These are phyloP conservation scores for Dacryopinax primogenitus DNA, from an alignment of 768 basidiomycete species.

Conservation along the genomic window DNA sequence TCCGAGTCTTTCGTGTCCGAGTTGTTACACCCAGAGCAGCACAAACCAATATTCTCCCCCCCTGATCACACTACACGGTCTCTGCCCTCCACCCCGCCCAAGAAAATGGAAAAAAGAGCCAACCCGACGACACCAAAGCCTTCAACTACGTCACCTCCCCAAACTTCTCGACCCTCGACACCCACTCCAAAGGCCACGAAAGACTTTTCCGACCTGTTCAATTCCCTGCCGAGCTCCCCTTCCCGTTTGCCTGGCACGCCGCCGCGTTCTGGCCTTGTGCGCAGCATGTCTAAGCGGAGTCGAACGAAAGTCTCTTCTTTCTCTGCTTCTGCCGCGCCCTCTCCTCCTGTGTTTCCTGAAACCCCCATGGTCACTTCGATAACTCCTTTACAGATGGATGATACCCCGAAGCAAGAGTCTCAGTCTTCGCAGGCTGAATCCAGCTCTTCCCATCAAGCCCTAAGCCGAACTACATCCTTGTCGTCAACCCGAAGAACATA, in stretches of 20 bases:
- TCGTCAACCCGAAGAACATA: slow-evolving; percentile 36
- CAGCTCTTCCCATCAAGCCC: neutral
- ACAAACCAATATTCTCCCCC: no score
- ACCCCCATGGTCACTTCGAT: neutral
- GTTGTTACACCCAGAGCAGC: no score
- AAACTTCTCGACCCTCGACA: neutral
- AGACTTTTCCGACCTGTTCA: neutral
- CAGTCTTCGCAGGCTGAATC: neutral
- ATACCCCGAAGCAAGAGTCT: neutral
- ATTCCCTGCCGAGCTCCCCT: neutral
- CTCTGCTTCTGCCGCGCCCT: neutral
- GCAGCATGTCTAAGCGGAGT: neutral
- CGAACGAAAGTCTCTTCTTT: neutral
- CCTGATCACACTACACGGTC: neutral
- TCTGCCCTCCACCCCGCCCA: neutral
- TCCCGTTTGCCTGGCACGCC: neutral
- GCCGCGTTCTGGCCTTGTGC: neutral
- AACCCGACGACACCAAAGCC: neutral
- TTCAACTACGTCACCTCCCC: neutral
- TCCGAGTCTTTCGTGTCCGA: no score
- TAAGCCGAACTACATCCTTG: neutral
- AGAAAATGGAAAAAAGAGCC: neutral
- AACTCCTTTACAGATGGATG: neutral
- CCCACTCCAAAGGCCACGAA: neutral
- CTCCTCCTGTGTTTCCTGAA: neutral